Evolutionary conservation across 164 flowering plant genomes (phyloP), one percentile per base, ranked within the genome.

Genomic region (Vitis cinerea): DNA sequence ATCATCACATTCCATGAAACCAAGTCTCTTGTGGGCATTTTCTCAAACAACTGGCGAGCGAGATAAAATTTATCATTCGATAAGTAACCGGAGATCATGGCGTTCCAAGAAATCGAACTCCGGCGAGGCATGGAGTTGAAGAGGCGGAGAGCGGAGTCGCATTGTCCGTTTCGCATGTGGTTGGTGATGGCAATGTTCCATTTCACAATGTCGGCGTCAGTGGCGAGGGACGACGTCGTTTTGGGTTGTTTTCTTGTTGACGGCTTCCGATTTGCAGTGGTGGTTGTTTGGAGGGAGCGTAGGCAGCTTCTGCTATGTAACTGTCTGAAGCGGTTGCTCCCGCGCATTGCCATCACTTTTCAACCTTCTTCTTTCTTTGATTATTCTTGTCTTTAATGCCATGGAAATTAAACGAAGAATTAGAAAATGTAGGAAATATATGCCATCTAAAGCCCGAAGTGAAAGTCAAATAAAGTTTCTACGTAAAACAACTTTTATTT

Each of bases 1-100:
- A 93, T 69, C 92, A 93, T 91, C 14, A 91, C 80, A 71, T 93
- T 93, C 97, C 98, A 89, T 9, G 93, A 88, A 73, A 86, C 85
- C 75, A 84, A 65, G 64, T 88, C 94, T 70, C 86, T 80, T 0
- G 74, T 58, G 5, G 98, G 94, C 90, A 88, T 89, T 79, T 73
- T 53, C 8, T 86, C 89, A 59, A 92, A 92, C 83, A 90, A 0
- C 3, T 77, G 54, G 1, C 80, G 75, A 5, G 98, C 98, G 19
- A 75, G 78, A 10, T 78, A 84, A 49, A 84, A 79, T 56, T 62
- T 69, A 13, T 51, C 75, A 64, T 92, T 92, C 4, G 57, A 59
- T 67, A 87, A 14, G 68, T 85, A 90, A 50, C 94, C 98, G 58
- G 91, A 87, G 0, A 92, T 83, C 93, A 92, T 86, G 27, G 96